Evolutionary conservation across 768 basidiomycete genomes (phyloP).

Genomic region (Suillus subalutaceus): DNA sequence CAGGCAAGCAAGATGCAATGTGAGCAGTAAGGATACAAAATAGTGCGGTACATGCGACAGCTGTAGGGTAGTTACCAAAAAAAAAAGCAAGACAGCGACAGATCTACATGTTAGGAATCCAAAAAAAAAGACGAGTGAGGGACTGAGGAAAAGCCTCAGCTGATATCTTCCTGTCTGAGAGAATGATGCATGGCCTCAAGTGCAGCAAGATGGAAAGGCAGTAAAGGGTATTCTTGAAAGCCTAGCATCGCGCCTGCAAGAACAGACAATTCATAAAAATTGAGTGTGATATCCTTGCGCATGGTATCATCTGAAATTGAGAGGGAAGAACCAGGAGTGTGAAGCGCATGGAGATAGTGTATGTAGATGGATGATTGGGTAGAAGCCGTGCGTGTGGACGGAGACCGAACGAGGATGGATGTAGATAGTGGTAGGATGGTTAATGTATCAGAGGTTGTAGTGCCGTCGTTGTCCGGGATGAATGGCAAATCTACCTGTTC

Average conservation of each 20-base stretch:
- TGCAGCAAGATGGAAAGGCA: slow-evolving; percentile 79
- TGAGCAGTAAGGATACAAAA: slow-evolving; percentile 34
- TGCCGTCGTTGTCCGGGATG: slow-evolving; percentile 36
- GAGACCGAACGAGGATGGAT: slow-evolving; percentile 61
- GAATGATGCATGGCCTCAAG: slow-evolving; percentile 60
- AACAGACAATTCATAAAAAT: slow-evolving; percentile 70
- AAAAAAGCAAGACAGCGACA: slow-evolving; percentile 10
- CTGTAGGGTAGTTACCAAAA: slow-evolving; percentile 12
- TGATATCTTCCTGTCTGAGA: slow-evolving; percentile 33
- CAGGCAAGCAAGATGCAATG: slow-evolving; percentile 19
- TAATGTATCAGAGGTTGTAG: slow-evolving; percentile 31
- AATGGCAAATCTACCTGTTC: slow-evolving; percentile 30
- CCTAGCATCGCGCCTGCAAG: slow-evolving; percentile 47
- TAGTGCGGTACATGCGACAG: slow-evolving; percentile 19
- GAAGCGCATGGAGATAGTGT: slow-evolving; percentile 57
- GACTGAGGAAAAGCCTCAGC: slow-evolving; percentile 19
- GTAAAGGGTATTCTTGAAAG: slow-evolving; percentile 49
- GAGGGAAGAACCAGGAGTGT: slow-evolving; percentile 43
- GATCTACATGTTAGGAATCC: slow-evolving; percentile 14
- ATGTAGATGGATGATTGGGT: slow-evolving; percentile 56
- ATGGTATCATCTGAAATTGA: slow-evolving; percentile 35
- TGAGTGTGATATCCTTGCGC: slow-evolving; percentile 61
- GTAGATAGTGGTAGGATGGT: slow-evolving; percentile 58
- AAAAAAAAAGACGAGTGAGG: slow-evolving; percentile 4
- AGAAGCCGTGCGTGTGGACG: slow-evolving; percentile 42